Conservation (phyloP, 2,329 filamentous ascomycete genomes). For the Colletotrichum australisinense region DNA sequence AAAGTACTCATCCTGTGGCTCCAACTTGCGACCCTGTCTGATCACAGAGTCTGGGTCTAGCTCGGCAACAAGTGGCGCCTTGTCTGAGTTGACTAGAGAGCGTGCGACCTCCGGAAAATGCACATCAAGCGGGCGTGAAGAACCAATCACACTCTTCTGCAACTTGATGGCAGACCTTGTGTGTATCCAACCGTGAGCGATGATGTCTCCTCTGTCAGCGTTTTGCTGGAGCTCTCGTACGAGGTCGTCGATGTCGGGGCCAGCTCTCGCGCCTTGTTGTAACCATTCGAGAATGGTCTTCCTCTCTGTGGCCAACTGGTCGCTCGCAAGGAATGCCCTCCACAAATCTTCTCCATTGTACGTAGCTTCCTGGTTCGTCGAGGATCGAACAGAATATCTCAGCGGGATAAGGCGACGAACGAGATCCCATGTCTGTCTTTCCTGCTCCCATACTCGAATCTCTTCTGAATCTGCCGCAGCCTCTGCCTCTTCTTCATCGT, state of each 20-base stretch:
- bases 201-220: conserved; percentile 82
- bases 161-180: conserved; percentile 91
- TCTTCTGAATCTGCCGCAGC: conserved; percentile 53
- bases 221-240: conserved; percentile 81
- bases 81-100: conserved; percentile 68
- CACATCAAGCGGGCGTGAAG: conserved; percentile 62
- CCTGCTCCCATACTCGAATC: conserved; percentile 76
- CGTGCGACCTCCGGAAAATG: conserved; percentile 66
- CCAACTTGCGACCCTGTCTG: conserved; percentile 80
- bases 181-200: conserved; percentile 91
- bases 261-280: conserved; percentile 78
- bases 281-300: conserved; percentile 87
- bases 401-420: conserved; percentile 79
- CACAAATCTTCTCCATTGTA: neutral
- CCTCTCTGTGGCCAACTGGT: conserved; percentile 81
- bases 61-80: conserved; percentile 80
- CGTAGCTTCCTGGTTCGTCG: conserved; percentile 6
- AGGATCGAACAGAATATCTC: conserved; percentile 62
- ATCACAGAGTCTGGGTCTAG: conserved; percentile 92
- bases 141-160: conserved; percentile 76
- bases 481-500: conserved; percentile 56
- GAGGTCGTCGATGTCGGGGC: conserved; percentile 79
- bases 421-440: conserved; percentile 92
- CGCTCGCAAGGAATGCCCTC: conserved; percentile 77
- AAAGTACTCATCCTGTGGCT: conserved; percentile 87